Conservation (phyloP, 2,329 filamentous ascomycete genomes). For the Rhynchosporium secalis region DNA sequence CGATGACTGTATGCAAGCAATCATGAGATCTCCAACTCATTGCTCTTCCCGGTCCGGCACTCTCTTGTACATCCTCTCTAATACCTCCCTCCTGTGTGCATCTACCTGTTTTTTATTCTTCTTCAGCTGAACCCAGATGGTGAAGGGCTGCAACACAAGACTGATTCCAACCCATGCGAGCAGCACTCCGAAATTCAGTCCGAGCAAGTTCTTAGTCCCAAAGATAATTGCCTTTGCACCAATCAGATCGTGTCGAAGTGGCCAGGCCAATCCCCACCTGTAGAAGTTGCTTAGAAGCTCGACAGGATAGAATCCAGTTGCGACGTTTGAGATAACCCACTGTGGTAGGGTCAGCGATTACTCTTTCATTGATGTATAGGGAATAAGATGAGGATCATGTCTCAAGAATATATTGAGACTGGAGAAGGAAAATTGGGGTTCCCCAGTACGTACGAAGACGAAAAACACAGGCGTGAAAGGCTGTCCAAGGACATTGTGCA, state of each 20-base stretch:
- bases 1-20: background rate
- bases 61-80: conserved; percentile 25
- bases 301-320: conserved; percentile 27
- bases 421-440: background rate
- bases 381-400: too few relatives aligned
- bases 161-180: conserved; percentile 23
- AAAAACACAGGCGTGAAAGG: conserved; percentile 30
- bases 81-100: conserved; percentile 19
- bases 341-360: too few relatives aligned
- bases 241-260: conserved; percentile 25
- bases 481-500: conserved; percentile 26
- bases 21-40: background rate
- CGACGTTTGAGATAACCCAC: conserved; percentile 29
- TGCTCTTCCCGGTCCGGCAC: background rate
- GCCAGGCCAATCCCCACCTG: conserved; percentile 26
- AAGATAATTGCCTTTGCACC: conserved; percentile 25
- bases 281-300: conserved; percentile 28
- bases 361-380: too few relatives aligned
- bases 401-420: background rate
- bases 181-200: conserved; percentile 25
- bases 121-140: conserved; percentile 27
- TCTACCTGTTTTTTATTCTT: conserved; percentile 16
- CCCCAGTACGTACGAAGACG: conserved; percentile 16
- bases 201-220: conserved; percentile 26
- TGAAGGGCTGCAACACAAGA: conserved; percentile 25